Conservation (phyloP, 495 filamentous ascomycete genomes). For the Astrothelium macrocarpum region DNA sequence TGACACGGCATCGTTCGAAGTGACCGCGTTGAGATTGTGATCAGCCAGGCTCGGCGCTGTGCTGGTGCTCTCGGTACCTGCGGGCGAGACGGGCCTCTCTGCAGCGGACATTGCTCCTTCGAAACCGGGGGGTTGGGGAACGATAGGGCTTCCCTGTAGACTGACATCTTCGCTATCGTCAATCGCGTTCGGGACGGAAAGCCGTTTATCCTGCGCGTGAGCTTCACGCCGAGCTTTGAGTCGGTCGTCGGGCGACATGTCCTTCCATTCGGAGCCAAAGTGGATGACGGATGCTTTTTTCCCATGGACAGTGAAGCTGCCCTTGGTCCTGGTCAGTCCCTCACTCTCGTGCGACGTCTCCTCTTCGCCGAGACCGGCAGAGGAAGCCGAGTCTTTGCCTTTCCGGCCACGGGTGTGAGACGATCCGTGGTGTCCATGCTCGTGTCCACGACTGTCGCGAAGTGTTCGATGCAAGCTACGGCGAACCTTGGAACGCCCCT, state of each 20-base stretch:
- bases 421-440: conserved; percentile 32
- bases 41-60: background rate
- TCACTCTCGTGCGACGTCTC: background rate
- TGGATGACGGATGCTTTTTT: conserved; percentile 96
- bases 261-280: conserved; percentile 72
- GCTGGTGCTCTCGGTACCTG: background rate
- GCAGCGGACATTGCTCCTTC: background rate
- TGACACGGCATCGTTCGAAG: background rate
- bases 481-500: conserved; percentile 51
- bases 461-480: conserved; percentile 92
- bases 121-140: background rate
- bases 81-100: background rate
- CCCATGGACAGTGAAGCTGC: conserved; percentile 90
- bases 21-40: background rate
- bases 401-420: conserved; percentile 52
- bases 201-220: background rate
- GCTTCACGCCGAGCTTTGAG: background rate
- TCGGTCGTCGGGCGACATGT: background rate
- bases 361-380: conserved; percentile 5
- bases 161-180: background rate
- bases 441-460: conserved; percentile 61
- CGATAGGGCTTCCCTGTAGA: background rate
- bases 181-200: background rate
- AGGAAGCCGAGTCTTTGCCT: conserved; percentile 47
- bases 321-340: conserved; percentile 62